Base-by-base conservation (phyloP, 176 grass and related monocot species). In the Saccharum officinarum region DNA sequence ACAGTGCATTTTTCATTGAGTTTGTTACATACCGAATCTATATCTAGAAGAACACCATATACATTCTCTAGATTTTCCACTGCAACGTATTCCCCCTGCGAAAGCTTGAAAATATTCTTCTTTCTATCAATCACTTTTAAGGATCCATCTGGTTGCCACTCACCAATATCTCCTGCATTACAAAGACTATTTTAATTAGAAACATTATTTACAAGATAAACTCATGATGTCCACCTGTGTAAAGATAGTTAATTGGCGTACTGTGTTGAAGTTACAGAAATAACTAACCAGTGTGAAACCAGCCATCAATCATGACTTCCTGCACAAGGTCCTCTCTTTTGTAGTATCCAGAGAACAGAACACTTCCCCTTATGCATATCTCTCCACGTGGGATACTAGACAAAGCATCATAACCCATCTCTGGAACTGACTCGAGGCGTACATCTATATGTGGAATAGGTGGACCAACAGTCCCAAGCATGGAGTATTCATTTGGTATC, bases 21-120 rank as follows among this genome's bases (percentile, higher is more conserved):
- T 41, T 68, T 30, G n/a, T 20, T 67, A 83, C 10, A 55, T 95
- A 98, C 93, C 23, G 88, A 87, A 70, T 98, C 96, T 66, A 98
- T 87, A 34, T 91, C 89, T 54, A 83, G 91, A 87, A 94, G 80
- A 77, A 95, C 80, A 63, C 93, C 90, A 31, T 98, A 98, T 3
- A 95, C 71, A 79, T 92, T 98, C 83, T 98, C 96, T 52, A 98
- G 87, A 84, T 95, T 95, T 89, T 98, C 96, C 44, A 98, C 93
- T 14, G 93, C 96, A 52, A 98, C 93, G 5, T 98, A 98, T 80
- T 98, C 93, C 83, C 96, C 96, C 52, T 98, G 93, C 50, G 96
- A 98, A 83, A 98, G 93, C 84, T 98, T 98, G 79, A 98, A 98
- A 84, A 98, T 98, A 80, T 95, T 98, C 65, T 98, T 98, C 89